Base-by-base conservation (phyloP, 2,329 filamentous ascomycete genomes). In the Paecilomyces sp. region DNA sequence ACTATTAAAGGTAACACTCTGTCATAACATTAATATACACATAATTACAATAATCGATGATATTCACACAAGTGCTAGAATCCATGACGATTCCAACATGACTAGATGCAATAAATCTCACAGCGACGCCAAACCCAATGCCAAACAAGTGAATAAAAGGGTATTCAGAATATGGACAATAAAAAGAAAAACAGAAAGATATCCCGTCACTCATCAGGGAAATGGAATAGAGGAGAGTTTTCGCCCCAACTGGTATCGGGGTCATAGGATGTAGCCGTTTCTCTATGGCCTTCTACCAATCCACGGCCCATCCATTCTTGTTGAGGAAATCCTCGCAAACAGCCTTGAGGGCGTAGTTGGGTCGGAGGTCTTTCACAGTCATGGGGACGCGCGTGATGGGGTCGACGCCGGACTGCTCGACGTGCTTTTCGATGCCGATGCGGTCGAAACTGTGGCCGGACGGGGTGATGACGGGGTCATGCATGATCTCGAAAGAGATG, bases 361-460 rank as follows among this genome's bases (percentile, higher is more conserved):
- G 88, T 51, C 92, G 81, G 58, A 97, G 74, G 53, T 97, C 91
- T 1, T 80, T 77, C 0, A 85, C 79, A 0, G 76, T 76, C 55
- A 97, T 80, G 0, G 88, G 85, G 63, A 92, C 88, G 51, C 93
- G 82, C 0, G 93, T 97, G 36, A 97, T 74, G 0, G 94, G 94
- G 72, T 99, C 94, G 13, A 85, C 89, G 0, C 82, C 81, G 34
- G 85, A 85, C 24, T 89, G 82, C 67, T 89, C 88, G 28, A 99
- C 80, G 71, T 97, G 92, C 74, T 96, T 91, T 69, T 92, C 81
- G 62, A 99, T 88, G 15, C 90, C 90, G 0, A 90, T 83, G 51
- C 93, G 85, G 73, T 97, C 94, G 72, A 96, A 99, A 1, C 89
- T 94, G 64, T 92, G 90, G 12, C 94, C 94, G 1, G 89, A 92